Conservation (phyloP, 2,329 filamentous ascomycete species). For the Diaporthe vexans region DNA sequence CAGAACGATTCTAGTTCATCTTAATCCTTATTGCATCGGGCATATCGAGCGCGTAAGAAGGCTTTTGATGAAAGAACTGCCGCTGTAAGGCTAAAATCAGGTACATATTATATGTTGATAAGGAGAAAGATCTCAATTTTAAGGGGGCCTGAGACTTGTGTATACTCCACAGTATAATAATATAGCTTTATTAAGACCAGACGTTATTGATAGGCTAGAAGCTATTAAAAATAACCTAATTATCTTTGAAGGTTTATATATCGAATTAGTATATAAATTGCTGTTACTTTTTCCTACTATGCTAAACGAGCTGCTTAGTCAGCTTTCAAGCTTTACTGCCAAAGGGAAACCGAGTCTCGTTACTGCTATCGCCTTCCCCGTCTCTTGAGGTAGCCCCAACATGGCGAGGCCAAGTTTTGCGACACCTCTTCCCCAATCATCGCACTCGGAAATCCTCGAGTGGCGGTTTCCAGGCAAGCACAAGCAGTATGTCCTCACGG, state of each 20-base stretch:
- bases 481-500: conserved; percentile 58
- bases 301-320: no score
- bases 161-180: neutral
- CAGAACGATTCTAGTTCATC: neutral
- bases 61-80: neutral
- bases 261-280: neutral
- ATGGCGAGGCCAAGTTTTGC: conserved; percentile 52
- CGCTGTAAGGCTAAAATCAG: neutral
- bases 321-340: neutral
- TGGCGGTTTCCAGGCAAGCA: conserved; percentile 61
- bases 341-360: neutral
- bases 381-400: neutral
- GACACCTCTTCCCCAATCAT: conserved; percentile 58
- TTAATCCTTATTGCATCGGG: neutral
- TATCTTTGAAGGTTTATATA: no score
- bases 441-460: conserved; percentile 60
- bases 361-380: neutral
- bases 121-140: neutral
- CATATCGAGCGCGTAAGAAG: neutral
- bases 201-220: neutral
- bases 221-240: neutral
- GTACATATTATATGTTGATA: neutral
- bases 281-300: no score
- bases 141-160: neutral
- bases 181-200: neutral